These are phyloP conservation scores for Penicillium salamii DNA, from an alignment of 495 filamentous ascomycete genomes.

Conservation along the genomic window DNA sequence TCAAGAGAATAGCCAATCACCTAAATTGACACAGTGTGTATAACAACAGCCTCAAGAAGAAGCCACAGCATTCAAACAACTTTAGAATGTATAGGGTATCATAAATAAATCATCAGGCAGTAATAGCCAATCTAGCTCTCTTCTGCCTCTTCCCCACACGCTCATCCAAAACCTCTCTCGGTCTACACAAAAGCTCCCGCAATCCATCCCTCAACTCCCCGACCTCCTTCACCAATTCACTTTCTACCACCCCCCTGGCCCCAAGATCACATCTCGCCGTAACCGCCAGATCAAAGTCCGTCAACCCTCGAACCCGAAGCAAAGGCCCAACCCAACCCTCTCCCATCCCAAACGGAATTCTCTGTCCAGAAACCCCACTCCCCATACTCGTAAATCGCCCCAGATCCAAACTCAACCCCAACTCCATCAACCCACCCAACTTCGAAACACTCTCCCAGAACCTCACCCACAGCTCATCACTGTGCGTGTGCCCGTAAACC, in stretches of 20 bases:
- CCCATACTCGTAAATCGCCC: constrained; percentile 28
- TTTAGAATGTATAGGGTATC: too few species aligned
- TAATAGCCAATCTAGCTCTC: constrained; percentile 19
- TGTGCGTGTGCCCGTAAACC: constrained; percentile 42
- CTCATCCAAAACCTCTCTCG: constrained; percentile 2
- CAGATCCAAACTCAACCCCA: constrained; percentile 34
- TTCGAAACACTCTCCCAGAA: constrained; percentile 33
- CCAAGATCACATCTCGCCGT: constrained; percentile 35
- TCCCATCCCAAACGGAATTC: constrained; percentile 23
- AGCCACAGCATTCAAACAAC: too few species aligned
- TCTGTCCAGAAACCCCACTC: constrained; percentile 16
- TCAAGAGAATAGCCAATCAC: too few species aligned
- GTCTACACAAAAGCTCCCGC: constrained; percentile 25
- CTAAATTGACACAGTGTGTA: too few species aligned
- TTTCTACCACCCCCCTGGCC: constrained; percentile 29
- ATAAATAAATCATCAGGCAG: constrained; percentile 14
- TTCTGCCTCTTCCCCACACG: constrained; percentile 5
- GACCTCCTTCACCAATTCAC: constrained; percentile 27
- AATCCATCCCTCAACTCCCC: constrained; percentile 29
- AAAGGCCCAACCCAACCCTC: constrained; percentile 36
- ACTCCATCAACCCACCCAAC: constrained; percentile 16
- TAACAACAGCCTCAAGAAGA: too few species aligned
- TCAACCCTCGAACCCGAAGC: constrained; percentile 31
- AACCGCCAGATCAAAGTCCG: constrained; percentile 36
- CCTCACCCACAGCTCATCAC: constrained; percentile 33